Evolutionary conservation across 441 rosid species (phyloP), one percentile per base, ranked within the genome.

Genomic region (Kokia cookei): DNA sequence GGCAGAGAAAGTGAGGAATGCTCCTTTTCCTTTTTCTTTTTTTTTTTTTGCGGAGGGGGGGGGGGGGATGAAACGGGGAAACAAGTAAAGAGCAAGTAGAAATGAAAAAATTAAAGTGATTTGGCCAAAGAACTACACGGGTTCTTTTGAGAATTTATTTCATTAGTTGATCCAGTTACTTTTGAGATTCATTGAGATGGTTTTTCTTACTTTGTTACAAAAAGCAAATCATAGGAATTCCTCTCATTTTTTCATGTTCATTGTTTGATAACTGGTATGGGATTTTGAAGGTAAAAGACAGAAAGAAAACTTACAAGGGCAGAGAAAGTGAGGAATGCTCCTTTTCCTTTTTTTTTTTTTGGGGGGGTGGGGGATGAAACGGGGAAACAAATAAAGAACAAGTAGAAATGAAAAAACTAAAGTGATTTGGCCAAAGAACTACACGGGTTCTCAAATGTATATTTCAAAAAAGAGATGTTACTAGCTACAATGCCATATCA

Each of bases 21-120:
- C 13, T 10, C 35, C 35, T 4, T 32, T 32, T 0, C 5, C 1
- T 5, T 4, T 32, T 0, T 32, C 0, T 4, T 4, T 0, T 32
- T 0, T 4, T 4, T 0, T 3, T 29, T 29, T 29, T 19, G 22
- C n/a, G 22, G 22, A 0, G 0, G 4, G 17, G 19, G 14, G 10
- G 35, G 9, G 17, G 40, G 6, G 10, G 27, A 63, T 40, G 3
- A 17, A 63, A n/a, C 17, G 8, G 22, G n/a, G 45, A 62, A 35
- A n/a, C 2, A 35, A 35, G 35, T 32, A 62, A 15, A 35, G 45
- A 62, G 12, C 45, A 35, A 60, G 40, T 43, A 37, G 40, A 63
- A 63, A 63, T 0, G 2, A 37, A 37, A 37, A 37, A 63, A 10
- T 3, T 8, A 62, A 35, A 62, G 45, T 62, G 24, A n/a, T 35